These are phyloP conservation scores for Geranium brycei DNA, from an alignment of 345 rosid genomes.

Conservation along the genomic window DNA sequence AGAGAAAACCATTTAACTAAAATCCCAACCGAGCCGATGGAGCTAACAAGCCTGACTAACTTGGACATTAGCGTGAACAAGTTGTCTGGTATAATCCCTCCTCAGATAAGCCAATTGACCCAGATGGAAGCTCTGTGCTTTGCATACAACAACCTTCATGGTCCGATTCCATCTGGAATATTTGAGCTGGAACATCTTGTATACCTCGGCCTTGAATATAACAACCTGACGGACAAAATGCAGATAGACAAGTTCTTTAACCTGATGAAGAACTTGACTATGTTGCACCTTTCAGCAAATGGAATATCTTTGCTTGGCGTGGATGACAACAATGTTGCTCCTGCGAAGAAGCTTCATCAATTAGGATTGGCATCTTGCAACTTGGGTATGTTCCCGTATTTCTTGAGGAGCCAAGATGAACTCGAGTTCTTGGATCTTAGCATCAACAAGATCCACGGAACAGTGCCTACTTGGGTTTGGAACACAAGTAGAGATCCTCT, in stretches of 20 bases:
- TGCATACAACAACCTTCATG: not conserved
- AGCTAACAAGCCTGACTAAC: too few species aligned
- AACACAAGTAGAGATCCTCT: not conserved
- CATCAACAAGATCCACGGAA: conserved; percentile 3
- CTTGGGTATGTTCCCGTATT: not conserved
- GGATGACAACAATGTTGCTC: not conserved
- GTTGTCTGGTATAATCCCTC: not conserved
- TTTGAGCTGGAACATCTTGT: conserved; percentile 5
- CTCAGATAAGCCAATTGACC: conserved; percentile 3
- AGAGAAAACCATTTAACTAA: not conserved
- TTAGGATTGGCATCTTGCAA: conserved; percentile 2
- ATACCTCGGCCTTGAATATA: not conserved
- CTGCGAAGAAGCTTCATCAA: not conserved
- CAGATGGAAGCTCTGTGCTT: not conserved
- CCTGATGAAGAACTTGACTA: not conserved
- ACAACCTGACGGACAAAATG: not conserved
- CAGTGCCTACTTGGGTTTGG: conserved; percentile 3
- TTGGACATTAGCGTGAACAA: not conserved
- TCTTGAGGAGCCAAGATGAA: not conserved
- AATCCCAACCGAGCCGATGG: not conserved
- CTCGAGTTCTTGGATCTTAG: not conserved
- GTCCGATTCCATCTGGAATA: not conserved
- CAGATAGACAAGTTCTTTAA: not conserved
- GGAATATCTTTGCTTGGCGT: not conserved
- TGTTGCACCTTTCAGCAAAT: conserved; percentile 2